Evolutionary conservation across 345 rosid species (phyloP).

Genomic region (Populus ilicifolia): DNA sequence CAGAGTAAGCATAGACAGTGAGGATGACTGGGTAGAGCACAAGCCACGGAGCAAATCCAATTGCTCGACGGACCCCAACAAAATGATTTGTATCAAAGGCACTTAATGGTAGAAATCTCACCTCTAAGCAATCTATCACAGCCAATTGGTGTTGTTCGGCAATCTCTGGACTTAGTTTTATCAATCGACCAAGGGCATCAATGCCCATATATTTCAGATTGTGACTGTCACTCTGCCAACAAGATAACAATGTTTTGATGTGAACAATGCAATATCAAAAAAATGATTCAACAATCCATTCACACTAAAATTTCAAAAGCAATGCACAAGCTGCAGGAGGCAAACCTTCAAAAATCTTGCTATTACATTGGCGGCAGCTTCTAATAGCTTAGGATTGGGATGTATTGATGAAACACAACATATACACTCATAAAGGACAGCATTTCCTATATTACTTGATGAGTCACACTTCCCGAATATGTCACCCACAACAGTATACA

Average conservation of each 20-base stretch:
- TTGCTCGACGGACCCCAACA: not conserved
- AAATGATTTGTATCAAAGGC: not conserved
- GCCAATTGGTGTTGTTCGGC: slow-evolving; percentile 98
- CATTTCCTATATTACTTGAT: slow-evolving; percentile 87
- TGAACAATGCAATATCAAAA: not conserved
- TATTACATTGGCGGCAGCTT: slow-evolving; percentile 82
- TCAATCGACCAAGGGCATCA: slow-evolving; percentile 89
- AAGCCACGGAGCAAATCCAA: slow-evolving; percentile 9
- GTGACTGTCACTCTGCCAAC: slow-evolving; percentile 88
- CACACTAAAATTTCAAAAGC: slow-evolving; percentile 3
- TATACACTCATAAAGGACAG: slow-evolving; percentile 81
- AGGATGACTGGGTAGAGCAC: not conserved
- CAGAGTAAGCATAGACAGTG: not conserved
- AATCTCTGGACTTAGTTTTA: slow-evolving; percentile 84
- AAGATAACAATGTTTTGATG: slow-evolving; percentile 6
- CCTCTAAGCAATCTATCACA: slow-evolving; percentile 99
- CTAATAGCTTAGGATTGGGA: slow-evolving; percentile 78
- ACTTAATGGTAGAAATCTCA: slow-evolving; percentile 34
- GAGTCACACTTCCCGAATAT: slow-evolving; percentile 85
- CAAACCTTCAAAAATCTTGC: slow-evolving; percentile 88
- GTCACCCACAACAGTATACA: slow-evolving; percentile 93
- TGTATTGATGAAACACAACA: slow-evolving; percentile 85
- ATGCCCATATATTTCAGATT: slow-evolving; percentile 95
- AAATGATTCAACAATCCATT: not conserved
- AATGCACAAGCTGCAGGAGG: slow-evolving; percentile 9